Base-by-base conservation (phyloP, 2,329 filamentous ascomycete genomes). In the Fusarium chlamydosporum region DNA sequence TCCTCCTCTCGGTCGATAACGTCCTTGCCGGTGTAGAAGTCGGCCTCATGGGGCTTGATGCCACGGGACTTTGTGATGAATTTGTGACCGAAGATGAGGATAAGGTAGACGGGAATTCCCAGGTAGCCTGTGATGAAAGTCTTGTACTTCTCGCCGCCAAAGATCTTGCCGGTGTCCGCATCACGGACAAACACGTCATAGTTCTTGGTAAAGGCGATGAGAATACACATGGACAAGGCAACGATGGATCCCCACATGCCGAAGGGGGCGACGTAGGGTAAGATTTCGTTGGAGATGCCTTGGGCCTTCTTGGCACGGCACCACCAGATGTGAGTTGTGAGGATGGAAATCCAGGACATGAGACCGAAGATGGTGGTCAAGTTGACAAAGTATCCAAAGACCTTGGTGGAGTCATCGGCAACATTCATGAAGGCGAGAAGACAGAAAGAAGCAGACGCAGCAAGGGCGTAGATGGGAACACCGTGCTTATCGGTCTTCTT, bases 141-240 rank as follows among this genome's bases (percentile, higher is more conserved):
- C 82, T 91, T 89, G 83, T 91, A 91, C 78, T 91, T 87, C 69
- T 92, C 92, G 51, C 82, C 82, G 54, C 83, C 84, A 58, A 77
- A 71, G 72, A 56, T 50, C 43, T 51, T 56, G 33, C 67, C 57
- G 0, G 63, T 41, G 0, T 15, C 31, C 2, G 1, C 0, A 16
- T 79, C 84, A 82, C 70, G 77, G 65, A 88, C 83, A 78, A 96
- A 96, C 61, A 91, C 89, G 57, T 87, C 84, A 79, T 89, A 96
- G 83, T 93, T 94, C 86, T 96, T 96, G 75, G 92, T 95, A 52
- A 96, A 76, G 3, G 91, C 87, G 65, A 96, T 91, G 34, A 96
- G 76, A 74, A 85, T 84, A 80, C 91, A 93, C 80, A 93, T 89
- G 74, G 83, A 81, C 3, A 96, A 83, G 0, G 91, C 91, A 61